Evolutionary conservation across 2,329 filamentous ascomycete genomes (phyloP).

Genomic region (Ophiostoma sp.): DNA sequence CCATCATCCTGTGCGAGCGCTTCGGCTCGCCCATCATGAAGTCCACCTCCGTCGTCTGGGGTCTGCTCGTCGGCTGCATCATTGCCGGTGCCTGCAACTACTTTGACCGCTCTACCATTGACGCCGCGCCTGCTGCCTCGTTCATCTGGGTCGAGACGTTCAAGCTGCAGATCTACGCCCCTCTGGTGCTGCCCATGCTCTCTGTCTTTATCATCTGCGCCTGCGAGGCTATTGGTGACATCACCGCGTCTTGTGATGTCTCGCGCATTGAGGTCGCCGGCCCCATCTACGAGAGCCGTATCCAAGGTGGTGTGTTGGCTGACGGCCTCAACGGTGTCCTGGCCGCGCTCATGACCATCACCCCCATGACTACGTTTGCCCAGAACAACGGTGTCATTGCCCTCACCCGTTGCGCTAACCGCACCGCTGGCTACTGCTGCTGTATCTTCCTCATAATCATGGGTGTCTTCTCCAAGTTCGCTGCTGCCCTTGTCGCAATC

Average conservation of each 20-base stretch:
- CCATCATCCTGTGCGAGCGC: conserved; percentile 73
- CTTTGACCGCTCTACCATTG: conserved; percentile 67
- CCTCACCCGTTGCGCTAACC: conserved; percentile 73
- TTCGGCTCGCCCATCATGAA: conserved; percentile 84
- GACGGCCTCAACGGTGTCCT: conserved; percentile 72
- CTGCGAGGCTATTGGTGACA: conserved; percentile 74
- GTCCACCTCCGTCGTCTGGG: conserved; percentile 68
- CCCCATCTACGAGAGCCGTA: conserved; percentile 64
- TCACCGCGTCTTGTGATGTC: conserved; percentile 76
- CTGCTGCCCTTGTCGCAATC: conserved; percentile 71
- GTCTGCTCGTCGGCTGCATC: conserved; percentile 69
- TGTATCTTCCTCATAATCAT: conserved; percentile 73
- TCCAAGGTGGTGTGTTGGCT: conserved; percentile 72
- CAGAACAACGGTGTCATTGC: conserved; percentile 85
- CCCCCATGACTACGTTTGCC: conserved; percentile 73
- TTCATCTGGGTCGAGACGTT: conserved; percentile 80
- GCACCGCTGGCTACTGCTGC: conserved; percentile 72
- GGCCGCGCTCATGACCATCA: conserved; percentile 71
- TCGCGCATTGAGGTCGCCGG: conserved; percentile 70
- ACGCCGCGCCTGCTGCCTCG: conserved; percentile 62
- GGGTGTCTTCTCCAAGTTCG: conserved; percentile 79
- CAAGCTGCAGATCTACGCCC: conserved; percentile 63
- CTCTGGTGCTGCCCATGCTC: conserved; percentile 66
- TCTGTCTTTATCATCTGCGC: conserved; percentile 67
- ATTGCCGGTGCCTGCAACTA: conserved; percentile 74